Evolutionary conservation across 2,329 filamentous ascomycete species (phyloP).

Genomic region (Pezicula rhizophila): DNA sequence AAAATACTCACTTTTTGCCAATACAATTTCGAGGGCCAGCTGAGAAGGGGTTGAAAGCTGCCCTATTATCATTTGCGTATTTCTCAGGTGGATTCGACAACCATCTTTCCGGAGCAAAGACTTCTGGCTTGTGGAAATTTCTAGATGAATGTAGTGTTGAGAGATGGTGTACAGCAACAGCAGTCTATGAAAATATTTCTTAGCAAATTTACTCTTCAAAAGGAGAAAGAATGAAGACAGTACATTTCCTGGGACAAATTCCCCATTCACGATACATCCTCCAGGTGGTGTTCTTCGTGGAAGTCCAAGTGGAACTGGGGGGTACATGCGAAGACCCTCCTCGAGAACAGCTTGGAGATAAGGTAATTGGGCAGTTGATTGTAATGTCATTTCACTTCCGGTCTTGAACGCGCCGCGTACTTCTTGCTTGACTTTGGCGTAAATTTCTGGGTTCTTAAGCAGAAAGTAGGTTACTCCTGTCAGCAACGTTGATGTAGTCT

Average conservation of each 20-base stretch:
- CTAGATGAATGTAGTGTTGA: conserved; percentile 24
- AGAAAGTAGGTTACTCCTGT: conserved; percentile 13
- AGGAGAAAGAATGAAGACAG: not conserved
- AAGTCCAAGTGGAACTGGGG: conserved; percentile 21
- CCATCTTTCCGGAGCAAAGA: conserved; percentile 32
- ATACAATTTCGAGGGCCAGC: conserved; percentile 31
- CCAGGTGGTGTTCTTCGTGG: conserved; percentile 1
- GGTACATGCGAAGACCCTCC: conserved; percentile 30
- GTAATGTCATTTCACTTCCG: conserved; percentile 28
- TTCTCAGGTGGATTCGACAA: conserved; percentile 13
- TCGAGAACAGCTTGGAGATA: conserved; percentile 32
- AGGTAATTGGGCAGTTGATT: conserved; percentile 19
- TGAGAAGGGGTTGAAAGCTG: conserved; percentile 24
- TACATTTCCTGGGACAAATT: conserved; percentile 7
- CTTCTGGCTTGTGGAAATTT: conserved; percentile 22
- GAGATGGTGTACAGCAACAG: conserved; percentile 23
- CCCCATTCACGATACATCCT: conserved; percentile 3
- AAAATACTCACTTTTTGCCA: conserved; percentile 22
- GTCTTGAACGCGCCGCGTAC: conserved; percentile 25
- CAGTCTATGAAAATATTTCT: not conserved
- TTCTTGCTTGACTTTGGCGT: conserved; percentile 23
- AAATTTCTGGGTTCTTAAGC: conserved; percentile 2
- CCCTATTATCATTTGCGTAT: conserved; percentile 25
- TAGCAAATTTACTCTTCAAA: not conserved
- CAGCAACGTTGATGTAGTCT: conserved; percentile 27